A percentile compares a stretch with the other conserved stretches of the same genome.
Evolutionary conservation across 73 alveolate genomes (phyloP).

Genomic region (Paraurostyla sp.): DNA sequence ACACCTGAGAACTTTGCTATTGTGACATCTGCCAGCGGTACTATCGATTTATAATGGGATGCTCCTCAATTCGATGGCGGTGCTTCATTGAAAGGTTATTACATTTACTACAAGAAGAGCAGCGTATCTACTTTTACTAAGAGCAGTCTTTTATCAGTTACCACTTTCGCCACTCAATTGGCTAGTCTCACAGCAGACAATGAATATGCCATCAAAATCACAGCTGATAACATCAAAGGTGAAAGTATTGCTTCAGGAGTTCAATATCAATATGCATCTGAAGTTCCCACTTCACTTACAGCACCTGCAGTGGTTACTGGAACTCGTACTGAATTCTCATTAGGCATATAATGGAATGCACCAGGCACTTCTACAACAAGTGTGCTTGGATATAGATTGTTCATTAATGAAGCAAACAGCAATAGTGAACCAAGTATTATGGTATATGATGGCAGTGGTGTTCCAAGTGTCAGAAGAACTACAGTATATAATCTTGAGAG

Average conservation of each 20-base stretch:
- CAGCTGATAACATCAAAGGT: slow-evolving; percentile 70
- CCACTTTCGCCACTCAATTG: not conserved
- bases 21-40: slow-evolving; percentile 32
- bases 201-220: slow-evolving; percentile 62
- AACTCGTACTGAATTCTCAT: slow-evolving; percentile 64
- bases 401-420: slow-evolving; percentile 28
- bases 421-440: slow-evolving; percentile 35
- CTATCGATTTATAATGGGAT: slow-evolving; percentile 62
- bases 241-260: slow-evolving; percentile 61
- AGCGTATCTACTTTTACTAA: slow-evolving; percentile 16
- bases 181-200: slow-evolving; percentile 59
- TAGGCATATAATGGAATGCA: slow-evolving; percentile 68
- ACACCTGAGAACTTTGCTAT: slow-evolving; percentile 43
- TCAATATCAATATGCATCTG: slow-evolving; percentile 60
- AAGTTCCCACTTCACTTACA: slow-evolving; percentile 54
- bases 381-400: slow-evolving; percentile 67
- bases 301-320: slow-evolving; percentile 57
- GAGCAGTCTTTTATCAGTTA: not conserved
- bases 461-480: slow-evolving; percentile 62
- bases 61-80: slow-evolving; percentile 73
- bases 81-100: slow-evolving; percentile 46
- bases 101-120: slow-evolving; percentile 18
- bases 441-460: slow-evolving; percentile 68
- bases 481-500: slow-evolving; percentile 56
- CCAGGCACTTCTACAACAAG: slow-evolving; percentile 58